Base-by-base conservation (phyloP, 305 asterid genomes). In the Fraxinus xanthoxyloides region DNA sequence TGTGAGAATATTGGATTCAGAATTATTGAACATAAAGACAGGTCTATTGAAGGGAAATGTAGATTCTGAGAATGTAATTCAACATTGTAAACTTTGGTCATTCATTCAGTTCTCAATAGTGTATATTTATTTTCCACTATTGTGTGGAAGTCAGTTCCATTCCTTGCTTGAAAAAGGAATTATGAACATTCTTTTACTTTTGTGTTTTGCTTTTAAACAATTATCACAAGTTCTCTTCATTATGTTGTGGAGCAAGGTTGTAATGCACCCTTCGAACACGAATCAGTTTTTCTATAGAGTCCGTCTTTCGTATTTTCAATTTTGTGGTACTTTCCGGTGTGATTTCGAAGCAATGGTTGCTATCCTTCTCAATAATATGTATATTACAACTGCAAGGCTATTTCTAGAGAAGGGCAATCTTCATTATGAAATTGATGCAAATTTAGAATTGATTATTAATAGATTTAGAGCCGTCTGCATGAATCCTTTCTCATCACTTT, bases 11-110 rank as follows among this genome's bases (percentile, higher is more conserved):
- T 35, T 35, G 40, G 30, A 34, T 77, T 51, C 43, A 34, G 26
- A 77, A 28, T 48, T 48, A 15, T 48, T 28, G n/a, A 77, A 31
- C 23, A 77, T 28, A 77, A 48, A 48, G 23, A 6, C 36, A 28
- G 34, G 48, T 76, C 67, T 74, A 75, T 56, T 76, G 17, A 31
- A 76, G 84, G 54, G 61, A 75, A 76, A 72, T 61, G 51, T 13
- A 56, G 56, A 81, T 73, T 67, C 9, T 59, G 2, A 65, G 43
- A 70, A 48, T 72, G 77, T 77, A 75, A 79, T 31, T 78, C 23
- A 17, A 5, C 43, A 67, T 12, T 36, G 81, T 75, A 67, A 67
- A 67, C 26, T 21, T 43, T 15, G 73, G 75, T 65, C 15, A 77
- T 65, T 81, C 69, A 10, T 56, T 65, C 13, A 51, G 56, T 51